phyloP scores from a whole-genome alignment of 2,329 filamentous ascomycete genomes.

The Colletotrichum sp. region DNA sequence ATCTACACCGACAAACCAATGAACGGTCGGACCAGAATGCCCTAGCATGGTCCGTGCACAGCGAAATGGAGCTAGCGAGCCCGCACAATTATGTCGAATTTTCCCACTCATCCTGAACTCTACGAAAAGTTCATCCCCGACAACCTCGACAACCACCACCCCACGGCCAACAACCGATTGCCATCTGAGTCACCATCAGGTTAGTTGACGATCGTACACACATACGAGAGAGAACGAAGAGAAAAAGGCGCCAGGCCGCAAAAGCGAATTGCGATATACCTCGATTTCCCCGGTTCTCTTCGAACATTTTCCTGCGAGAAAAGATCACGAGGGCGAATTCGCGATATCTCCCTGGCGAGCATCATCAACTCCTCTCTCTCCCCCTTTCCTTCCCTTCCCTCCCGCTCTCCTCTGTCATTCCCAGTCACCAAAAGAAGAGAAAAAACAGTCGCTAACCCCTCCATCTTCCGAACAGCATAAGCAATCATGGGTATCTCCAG shows the following conservation, averaged over 20 bases:
- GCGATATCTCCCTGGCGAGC: conserved; percentile 7
- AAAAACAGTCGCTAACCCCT: conserved; percentile 25
- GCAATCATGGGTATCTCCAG: conserved; percentile 99
- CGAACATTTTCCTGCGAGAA: neutral
- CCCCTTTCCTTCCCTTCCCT: too few species aligned
- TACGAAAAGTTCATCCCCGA: conserved; percentile 17
- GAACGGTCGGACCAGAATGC: neutral
- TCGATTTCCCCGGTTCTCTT: neutral
- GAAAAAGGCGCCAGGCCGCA: neutral
- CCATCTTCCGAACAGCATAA: conserved; percentile 57
- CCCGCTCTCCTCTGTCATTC: neutral
- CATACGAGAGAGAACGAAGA: neutral
- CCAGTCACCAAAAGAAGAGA: too few species aligned
- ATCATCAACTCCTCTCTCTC: neutral
- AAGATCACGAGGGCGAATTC: conserved; percentile 5
- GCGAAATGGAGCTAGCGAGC: conserved; percentile 10
- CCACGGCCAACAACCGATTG: conserved; percentile 20
- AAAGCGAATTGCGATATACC: neutral
- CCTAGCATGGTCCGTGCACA: conserved; percentile 17
- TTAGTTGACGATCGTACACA: conserved; percentile 9
- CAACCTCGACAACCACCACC: conserved; percentile 21
- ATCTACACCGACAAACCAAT: neutral
- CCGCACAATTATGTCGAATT: conserved; percentile 18
- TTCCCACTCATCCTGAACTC: neutral
- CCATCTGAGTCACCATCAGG: conserved; percentile 20